These are phyloP conservation scores for Scedosporium dehoogii DNA, from an alignment of 2,329 filamentous ascomycete species.

Conservation along the genomic window DNA sequence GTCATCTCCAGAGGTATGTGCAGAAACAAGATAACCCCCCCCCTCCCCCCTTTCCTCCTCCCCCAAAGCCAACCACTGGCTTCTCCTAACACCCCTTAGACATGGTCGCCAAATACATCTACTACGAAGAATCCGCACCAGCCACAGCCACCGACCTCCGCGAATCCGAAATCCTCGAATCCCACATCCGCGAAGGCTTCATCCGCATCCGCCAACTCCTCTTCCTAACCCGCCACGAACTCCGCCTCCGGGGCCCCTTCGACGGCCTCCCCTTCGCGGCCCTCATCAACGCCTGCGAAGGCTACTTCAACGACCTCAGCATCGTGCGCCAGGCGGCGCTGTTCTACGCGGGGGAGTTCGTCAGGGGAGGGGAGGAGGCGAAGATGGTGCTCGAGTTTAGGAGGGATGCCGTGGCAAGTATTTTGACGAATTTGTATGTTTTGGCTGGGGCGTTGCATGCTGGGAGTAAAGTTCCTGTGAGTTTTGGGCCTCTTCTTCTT, in stretches of 20 bases:
- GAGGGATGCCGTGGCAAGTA: slow-evolving; percentile 46
- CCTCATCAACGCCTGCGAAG: slow-evolving; percentile 44
- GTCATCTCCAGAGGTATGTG: slow-evolving; percentile 41
- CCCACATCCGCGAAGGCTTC: slow-evolving; percentile 49
- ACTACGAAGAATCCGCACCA: slow-evolving; percentile 43
- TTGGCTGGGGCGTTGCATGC: slow-evolving; percentile 44
- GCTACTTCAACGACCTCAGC: slow-evolving; percentile 50
- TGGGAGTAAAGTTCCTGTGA: slow-evolving; percentile 37
- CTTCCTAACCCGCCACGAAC: slow-evolving; percentile 37
- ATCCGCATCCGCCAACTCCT: slow-evolving; percentile 44
- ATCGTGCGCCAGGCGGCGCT: slow-evolving; percentile 47
- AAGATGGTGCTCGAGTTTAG: slow-evolving; percentile 38
- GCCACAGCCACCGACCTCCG: slow-evolving; percentile 41
- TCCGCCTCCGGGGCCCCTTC: slow-evolving; percentile 47
- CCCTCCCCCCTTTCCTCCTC: too few relatives aligned
- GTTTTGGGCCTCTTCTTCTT: slow-evolving; percentile 9
- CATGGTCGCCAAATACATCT: slow-evolving; percentile 46
- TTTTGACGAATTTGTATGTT: slow-evolving; percentile 48
- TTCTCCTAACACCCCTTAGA: slow-evolving; percentile 16
- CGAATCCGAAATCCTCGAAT: slow-evolving; percentile 47
- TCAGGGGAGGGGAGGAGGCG: slow-evolving; percentile 38
- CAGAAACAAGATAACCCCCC: not conserved
- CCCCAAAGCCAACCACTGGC: not conserved
- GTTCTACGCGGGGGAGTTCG: slow-evolving; percentile 44
- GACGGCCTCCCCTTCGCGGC: slow-evolving; percentile 45